Evolutionary conservation across 352 stramenopile genomes (phyloP), one percentile per base, ranked within the genome.

Genomic region (Globisporangium nodosum): DNA sequence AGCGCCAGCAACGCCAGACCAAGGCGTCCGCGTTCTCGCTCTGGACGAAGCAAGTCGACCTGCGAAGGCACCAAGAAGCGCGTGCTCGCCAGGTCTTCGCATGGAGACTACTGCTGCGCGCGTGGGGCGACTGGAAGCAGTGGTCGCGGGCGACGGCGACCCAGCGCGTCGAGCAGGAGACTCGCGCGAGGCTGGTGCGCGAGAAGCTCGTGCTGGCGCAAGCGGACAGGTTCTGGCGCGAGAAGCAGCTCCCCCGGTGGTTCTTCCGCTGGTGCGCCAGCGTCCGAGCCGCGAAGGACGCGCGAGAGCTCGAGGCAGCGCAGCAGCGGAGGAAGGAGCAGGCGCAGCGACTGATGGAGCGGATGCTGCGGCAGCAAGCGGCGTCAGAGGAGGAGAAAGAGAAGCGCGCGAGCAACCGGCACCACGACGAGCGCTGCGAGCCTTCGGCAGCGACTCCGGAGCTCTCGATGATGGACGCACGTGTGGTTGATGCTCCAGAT

Each of bases 221-320:
- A 37, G 81, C 78, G 0, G 57, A 70, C 9, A 33, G 53, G 12
- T 82, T 87, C 54, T 58, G 68, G 56, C 70, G 76, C 3, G 39
- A 52, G 3, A 77, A 65, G 40, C 63, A 61, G 20, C 51, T 90
- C 20, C 67, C 77, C 0, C 54, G 52, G 30, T 82, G 64, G 74
- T 88, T 90, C 54, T 79, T 84, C 47, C 64, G 46, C 5, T 90
- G 81, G 81, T 49, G n/a, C 1, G 50, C 43, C 18, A 64, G 57
- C 18, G 58, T 67, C 9, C 56, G 27, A 21, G 66, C 69, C 16
- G 31, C 52, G 30, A 74, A 73, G 46, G 70, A 85, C 11, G 61
- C 60, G 13, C 56, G 56, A n/a, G 51, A 56, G n/a, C 40, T 67
- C 12, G 58, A 69, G 45, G 6, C 52, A 2, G 66, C 68, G 15